A percentile compares a stretch with the other conserved stretches of the same genome.
Conservation (phyloP, 371 early-diverging fungal species). For the Mucor irregularis region DNA sequence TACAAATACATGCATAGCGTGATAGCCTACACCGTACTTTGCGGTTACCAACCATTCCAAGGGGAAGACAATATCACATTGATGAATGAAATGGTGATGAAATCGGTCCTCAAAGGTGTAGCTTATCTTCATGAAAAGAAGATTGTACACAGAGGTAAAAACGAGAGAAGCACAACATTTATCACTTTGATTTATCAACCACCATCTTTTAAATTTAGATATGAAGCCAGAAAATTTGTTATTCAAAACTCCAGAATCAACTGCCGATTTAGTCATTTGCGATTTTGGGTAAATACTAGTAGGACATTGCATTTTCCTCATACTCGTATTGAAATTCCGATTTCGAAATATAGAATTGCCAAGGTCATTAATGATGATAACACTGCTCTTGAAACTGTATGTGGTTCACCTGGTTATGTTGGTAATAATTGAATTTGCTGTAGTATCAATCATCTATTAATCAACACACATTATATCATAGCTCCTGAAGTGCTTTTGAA, state of each 20-base stretch:
- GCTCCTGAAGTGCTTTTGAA: slow-evolving; percentile 84
- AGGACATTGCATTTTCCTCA: too few relatives aligned
- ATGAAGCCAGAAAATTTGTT: slow-evolving; percentile 83
- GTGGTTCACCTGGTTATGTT: slow-evolving; percentile 63
- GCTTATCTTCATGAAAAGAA: slow-evolving; percentile 68
- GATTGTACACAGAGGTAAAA: slow-evolving; percentile 67
- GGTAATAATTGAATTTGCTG: slow-evolving; percentile 9
- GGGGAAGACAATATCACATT: slow-evolving; percentile 58
- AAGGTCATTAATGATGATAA: slow-evolving; percentile 45
- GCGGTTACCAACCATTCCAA: slow-evolving; percentile 77
- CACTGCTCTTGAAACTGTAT: slow-evolving; percentile 53
- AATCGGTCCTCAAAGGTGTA: slow-evolving; percentile 60
- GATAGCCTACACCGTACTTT: slow-evolving; percentile 69
- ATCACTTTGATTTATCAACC: too few relatives aligned
- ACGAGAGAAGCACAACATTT: too few relatives aligned
- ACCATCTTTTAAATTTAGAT: slow-evolving; percentile 39
- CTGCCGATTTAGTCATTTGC: slow-evolving; percentile 60
- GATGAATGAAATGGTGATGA: slow-evolving; percentile 67
- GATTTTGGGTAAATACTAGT: slow-evolving; percentile 60
- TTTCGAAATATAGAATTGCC: slow-evolving; percentile 57
- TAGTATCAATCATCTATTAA: not conserved
- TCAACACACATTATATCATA: slow-evolving; percentile 11
- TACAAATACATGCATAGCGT: slow-evolving; percentile 52
- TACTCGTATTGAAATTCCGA: too few relatives aligned
- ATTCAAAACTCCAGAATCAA: slow-evolving; percentile 61